Conservation (phyloP, 2,329 filamentous ascomycete genomes). For the Dendrostoma leiphaemia region DNA sequence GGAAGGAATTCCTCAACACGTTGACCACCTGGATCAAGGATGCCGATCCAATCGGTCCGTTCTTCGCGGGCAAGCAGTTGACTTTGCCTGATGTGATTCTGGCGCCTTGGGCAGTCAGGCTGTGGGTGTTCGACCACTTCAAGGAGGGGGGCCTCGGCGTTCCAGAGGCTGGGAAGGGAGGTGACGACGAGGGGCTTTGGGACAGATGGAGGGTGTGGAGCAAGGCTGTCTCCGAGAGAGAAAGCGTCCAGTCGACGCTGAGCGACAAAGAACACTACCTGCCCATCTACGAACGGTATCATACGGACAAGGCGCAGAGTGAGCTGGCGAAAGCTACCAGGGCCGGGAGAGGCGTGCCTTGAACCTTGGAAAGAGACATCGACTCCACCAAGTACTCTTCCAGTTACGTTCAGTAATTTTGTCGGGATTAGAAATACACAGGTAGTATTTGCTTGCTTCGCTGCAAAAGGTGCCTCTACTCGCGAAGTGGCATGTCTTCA, state of each 20-base stretch:
- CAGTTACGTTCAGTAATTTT: no score
- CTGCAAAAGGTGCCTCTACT: no score
- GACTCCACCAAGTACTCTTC: no score
- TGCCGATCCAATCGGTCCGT: conserved; percentile 49
- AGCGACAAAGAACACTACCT: conserved; percentile 66
- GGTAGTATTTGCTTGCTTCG: no score
- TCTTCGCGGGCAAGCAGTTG: conserved; percentile 60
- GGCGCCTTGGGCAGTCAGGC: conserved; percentile 66
- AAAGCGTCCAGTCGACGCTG: conserved; percentile 63
- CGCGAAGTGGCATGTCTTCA: no score
- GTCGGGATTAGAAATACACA: no score
- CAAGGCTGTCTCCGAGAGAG: conserved; percentile 51
- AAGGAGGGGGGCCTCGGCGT: conserved; percentile 53
- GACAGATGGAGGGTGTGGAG: conserved; percentile 62
- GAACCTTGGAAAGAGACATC: conserved; percentile 21
- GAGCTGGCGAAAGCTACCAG: conserved; percentile 60
- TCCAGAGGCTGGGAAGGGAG: conserved; percentile 27
- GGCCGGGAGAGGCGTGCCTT: conserved; percentile 60
- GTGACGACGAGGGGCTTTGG: conserved; percentile 60
- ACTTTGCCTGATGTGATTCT: conserved; percentile 65
- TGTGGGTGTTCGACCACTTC: conserved; percentile 72
- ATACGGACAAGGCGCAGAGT: conserved; percentile 59
- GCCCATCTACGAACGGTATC: conserved; percentile 64
- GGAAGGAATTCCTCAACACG: conserved; percentile 56
- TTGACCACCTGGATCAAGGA: conserved; percentile 59